Conservation (phyloP, 495 filamentous ascomycete genomes). For the Tuber umbilicatum region DNA sequence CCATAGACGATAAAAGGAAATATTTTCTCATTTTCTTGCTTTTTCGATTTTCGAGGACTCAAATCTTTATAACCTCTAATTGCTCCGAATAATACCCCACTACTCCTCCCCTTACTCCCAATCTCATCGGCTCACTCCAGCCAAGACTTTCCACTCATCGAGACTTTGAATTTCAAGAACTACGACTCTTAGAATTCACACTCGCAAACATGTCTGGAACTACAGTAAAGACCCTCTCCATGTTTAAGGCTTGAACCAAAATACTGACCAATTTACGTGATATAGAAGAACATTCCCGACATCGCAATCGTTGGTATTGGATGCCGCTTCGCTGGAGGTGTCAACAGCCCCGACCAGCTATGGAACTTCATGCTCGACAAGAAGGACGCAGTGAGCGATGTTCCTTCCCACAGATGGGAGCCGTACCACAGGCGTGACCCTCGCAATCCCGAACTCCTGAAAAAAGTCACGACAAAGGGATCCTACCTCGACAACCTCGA, state of each 20-base stretch:
- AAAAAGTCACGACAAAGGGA: not conserved
- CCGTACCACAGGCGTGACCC: not conserved
- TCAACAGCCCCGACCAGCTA: not conserved
- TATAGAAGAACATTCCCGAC: not conserved
- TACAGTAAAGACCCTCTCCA: not conserved
- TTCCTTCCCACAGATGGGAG: not conserved
- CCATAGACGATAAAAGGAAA: conserved; percentile 1
- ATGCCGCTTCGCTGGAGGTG: not conserved
- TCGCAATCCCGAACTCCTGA: not conserved
- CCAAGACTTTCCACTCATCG: not conserved
- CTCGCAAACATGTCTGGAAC: not conserved
- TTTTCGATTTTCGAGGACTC: not conserved
- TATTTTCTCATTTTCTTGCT: not conserved
- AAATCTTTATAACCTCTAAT: not conserved
- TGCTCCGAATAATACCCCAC: not conserved
- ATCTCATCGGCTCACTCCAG: not conserved
- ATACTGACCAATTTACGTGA: not conserved
- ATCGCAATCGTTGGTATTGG: conserved; percentile 1
- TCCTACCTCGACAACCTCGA: conserved; percentile 3
- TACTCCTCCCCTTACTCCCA: not conserved
- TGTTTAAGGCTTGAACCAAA: not conserved
- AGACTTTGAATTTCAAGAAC: conserved; percentile 3
- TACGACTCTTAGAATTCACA: conserved; percentile 2
- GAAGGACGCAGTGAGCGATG: not conserved
- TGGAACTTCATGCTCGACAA: conserved; percentile 1